Evolutionary conservation across 345 rosid genomes (phyloP).

Genomic region (Sisymbrium irio): DNA sequence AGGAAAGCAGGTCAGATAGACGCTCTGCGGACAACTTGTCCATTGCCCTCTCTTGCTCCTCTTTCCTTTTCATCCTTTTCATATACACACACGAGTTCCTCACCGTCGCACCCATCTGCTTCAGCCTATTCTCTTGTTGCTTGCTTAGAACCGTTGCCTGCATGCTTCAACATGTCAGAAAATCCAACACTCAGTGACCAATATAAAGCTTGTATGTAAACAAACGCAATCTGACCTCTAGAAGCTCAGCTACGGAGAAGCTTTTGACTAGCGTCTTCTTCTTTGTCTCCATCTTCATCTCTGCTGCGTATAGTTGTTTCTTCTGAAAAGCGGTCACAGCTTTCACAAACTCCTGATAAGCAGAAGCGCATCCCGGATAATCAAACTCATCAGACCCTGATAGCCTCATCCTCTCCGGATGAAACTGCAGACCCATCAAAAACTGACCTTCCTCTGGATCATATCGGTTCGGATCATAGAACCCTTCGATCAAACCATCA

Average conservation of each 20-base stretch:
- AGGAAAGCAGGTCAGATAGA: slow-evolving; percentile 46
- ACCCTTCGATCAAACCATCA: slow-evolving; percentile 73
- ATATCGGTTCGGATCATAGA: slow-evolving; percentile 55
- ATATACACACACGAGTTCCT: slow-evolving; percentile 49
- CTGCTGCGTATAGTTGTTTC: slow-evolving; percentile 31
- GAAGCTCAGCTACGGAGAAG: slow-evolving; percentile 49
- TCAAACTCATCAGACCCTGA: slow-evolving; percentile 48
- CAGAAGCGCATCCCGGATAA: slow-evolving; percentile 53
- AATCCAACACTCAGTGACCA: not conserved
- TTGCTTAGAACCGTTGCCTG: slow-evolving; percentile 49
- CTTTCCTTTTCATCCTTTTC: slow-evolving; percentile 42
- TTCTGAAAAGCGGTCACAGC: slow-evolving; percentile 50
- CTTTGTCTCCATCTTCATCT: slow-evolving; percentile 37
- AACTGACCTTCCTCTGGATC: slow-evolving; percentile 62
- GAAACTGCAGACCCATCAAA: slow-evolving; percentile 64
- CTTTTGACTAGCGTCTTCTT: slow-evolving; percentile 37
- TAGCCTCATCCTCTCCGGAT: slow-evolving; percentile 65
- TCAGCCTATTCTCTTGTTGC: slow-evolving; percentile 61
- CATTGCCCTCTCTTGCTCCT: slow-evolving; percentile 49
- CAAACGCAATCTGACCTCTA: slow-evolving; percentile 37
- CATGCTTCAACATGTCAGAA: slow-evolving; percentile 10
- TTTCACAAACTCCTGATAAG: slow-evolving; percentile 59
- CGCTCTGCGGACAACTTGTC: slow-evolving; percentile 45
- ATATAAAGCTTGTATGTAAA: not conserved
- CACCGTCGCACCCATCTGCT: slow-evolving; percentile 72